Conservation (phyloP, 2,329 filamentous ascomycete genomes). For the Cladosporium sp. region DNA sequence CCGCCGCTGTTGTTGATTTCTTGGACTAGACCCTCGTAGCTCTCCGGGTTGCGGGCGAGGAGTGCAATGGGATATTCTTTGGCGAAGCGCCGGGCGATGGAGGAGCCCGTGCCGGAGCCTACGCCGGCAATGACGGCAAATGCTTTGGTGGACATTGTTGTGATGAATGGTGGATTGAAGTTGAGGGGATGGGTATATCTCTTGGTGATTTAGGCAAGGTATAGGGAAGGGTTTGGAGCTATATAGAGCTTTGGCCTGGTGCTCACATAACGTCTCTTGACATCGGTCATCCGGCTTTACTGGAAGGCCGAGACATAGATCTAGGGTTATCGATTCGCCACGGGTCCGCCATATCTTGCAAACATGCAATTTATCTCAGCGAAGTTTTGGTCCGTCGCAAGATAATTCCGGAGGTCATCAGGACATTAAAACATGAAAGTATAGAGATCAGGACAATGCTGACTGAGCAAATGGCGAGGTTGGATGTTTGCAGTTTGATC, state of each 20-base stretch:
- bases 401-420: background rate
- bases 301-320: background rate
- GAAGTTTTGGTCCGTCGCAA: background rate
- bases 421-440: background rate
- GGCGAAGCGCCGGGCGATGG: conserved; percentile 61
- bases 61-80: conserved; percentile 70
- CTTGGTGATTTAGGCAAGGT: background rate
- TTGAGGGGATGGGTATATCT: background rate
- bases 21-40: conserved; percentile 63
- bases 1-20: conserved; percentile 70
- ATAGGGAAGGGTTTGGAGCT: background rate
- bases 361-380: background rate
- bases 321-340: background rate
- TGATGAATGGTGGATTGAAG: conserved; percentile 19
- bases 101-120: conserved; percentile 67
- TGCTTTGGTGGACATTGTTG: conserved; percentile 48
- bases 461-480: background rate
- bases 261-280: background rate
- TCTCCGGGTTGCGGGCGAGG: conserved; percentile 67
- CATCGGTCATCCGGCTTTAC: background rate
- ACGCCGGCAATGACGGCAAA: conserved; percentile 71
- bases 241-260: background rate
- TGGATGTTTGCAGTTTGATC: background rate
- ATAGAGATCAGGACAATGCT: background rate
- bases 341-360: background rate